Evolutionary conservation across 2,329 filamentous ascomycete genomes (phyloP), one percentile per base, ranked within the genome.

Genomic region (Pseudocercospora cruenta): DNA sequence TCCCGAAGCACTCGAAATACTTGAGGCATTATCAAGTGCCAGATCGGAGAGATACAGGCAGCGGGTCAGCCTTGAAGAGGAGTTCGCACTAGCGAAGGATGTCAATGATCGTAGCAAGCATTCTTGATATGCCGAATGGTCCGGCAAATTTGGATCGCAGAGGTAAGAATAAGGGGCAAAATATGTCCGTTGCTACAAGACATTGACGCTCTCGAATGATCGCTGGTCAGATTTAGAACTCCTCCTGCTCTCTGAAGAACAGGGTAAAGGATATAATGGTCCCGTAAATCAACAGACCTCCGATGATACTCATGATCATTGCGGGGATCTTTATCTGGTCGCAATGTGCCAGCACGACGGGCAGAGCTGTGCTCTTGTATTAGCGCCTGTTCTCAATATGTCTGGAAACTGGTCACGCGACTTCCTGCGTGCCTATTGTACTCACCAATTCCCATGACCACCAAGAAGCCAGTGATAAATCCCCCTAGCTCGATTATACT

Each of bases 201-300:
- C 22, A 22, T 47, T n/a, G 24, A 21, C 22, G 19, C 19, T 39
- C n/a, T 10, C 19, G 8, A 12, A 28, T 10, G 36, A 22, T 14
- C 10, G 39, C 28, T 49, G 19, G 33, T 60, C 26, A 24, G 54
- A 51, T 82, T 70, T 64, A 98, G 80, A 98, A 99, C 74, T 98
- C 95, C 77, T 96, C 91, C 79, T 98, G 93, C 81, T 98, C 94
- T 78, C 94, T 91, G 85, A 99, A 99, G 83, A 98, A 99, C 89
- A 97, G 91, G 71, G 91, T 90, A 80, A 99, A 99, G 82, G 91
- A 95, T 81, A 99, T 96, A 78, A 99, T 97, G 58, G 95, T 99
- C 64, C 93, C 92, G 81, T 99, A 99, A 78, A 99, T 99, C 78
- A 99, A 83, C 66, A 97, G 83, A 60, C 95, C 95, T 28, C 95